Base-by-base conservation (phyloP, 2,329 filamentous ascomycete genomes). In the Trichoderma hamatum region DNA sequence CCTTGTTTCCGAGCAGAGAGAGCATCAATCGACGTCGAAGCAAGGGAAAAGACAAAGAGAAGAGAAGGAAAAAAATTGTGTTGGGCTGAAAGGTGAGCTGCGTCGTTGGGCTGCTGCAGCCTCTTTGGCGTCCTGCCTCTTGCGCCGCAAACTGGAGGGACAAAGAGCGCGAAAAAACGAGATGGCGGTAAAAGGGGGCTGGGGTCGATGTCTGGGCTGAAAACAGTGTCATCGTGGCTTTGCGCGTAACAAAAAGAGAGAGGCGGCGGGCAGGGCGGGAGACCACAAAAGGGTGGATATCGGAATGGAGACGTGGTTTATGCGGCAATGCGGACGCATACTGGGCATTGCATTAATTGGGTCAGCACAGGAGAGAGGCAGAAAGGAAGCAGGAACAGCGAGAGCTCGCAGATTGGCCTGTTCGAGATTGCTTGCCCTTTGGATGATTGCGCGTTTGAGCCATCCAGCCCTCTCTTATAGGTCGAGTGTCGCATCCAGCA, bases 61-160 rank as follows among this genome's bases (percentile, higher is more conserved):
- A 19, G 34, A 34, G 28, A 49, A 32, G 24, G 28, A 49, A 32
- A 34, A 63, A 21, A 26, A 46, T 16, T 21, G 10, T 11, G 28
- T 32, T 65, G 62, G 52, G 62, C 54, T 67, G 55, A 59, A 43
- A 58, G 55, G 26, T 59, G 55, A 51, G 64, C 64, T 46, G 32
- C 58, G 24, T 36, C 34, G 55, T 34, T 58, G 55, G 58, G 39
- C 39, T 43, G 39, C 26, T 46, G 43, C 43, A 49, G 55, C 26
- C n/a, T 67, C 49, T 52, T 11, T 30, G 14, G 52, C 21, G 36
- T 4, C 5, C 24, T n/a, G 16, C 7, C 6, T 10, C 21, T 21
- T 24, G 7, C n/a, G 19, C 39, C 26, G 62, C 28, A 39, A 46
- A 58, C 55, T 58, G 55, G 55, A 30, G 58, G 58, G 58, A 43